Evolutionary conservation across 2,329 filamentous ascomycete species (phyloP).

Genomic region (Pestalotiopsis sp.): DNA sequence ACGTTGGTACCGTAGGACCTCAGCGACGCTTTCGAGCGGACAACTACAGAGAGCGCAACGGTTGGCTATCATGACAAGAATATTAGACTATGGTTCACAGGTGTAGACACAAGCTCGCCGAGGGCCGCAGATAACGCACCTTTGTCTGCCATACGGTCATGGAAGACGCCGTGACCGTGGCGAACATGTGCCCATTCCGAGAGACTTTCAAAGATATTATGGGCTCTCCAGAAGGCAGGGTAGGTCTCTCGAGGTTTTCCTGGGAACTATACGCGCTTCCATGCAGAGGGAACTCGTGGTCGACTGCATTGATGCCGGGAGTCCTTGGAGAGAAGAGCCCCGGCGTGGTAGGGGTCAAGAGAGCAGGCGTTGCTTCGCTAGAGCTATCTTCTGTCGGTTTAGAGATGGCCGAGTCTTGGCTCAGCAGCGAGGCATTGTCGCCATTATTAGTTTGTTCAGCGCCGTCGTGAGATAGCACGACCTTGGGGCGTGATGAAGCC

Average conservation of each 20-base stretch:
- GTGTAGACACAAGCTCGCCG: slow-evolving; percentile 14
- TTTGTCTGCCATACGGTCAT: slow-evolving; percentile 97
- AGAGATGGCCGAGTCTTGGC: slow-evolving; percentile 21
- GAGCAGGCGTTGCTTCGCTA: slow-evolving; percentile 31
- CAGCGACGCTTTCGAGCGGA: slow-evolving; percentile 79
- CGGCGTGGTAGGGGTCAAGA: slow-evolving; percentile 29
- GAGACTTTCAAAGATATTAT: slow-evolving; percentile 77
- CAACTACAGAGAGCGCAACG: slow-evolving; percentile 80
- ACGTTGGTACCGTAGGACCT: slow-evolving; percentile 83
- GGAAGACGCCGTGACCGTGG: slow-evolving; percentile 79
- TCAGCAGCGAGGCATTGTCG: slow-evolving; percentile 32
- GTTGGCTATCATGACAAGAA: slow-evolving; percentile 63
- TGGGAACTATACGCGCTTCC: slow-evolving; percentile 28
- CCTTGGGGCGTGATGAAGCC: slow-evolving; percentile 44
- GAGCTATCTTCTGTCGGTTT: slow-evolving; percentile 25
- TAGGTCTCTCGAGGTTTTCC: slow-evolving; percentile 30
- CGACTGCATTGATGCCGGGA: slow-evolving; percentile 59
- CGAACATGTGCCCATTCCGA: slow-evolving; percentile 79
- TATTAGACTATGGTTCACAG: slow-evolving; percentile 25
- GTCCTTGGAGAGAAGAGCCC: slow-evolving; percentile 56
- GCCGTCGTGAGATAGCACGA: slow-evolving; percentile 63
- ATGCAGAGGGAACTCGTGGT: slow-evolving; percentile 48
- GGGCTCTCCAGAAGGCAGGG: slow-evolving; percentile 53
- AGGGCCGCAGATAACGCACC: slow-evolving; percentile 47
- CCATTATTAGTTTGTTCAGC: slow-evolving; percentile 38